Evolutionary conservation across 345 rosid species (phyloP), one percentile per base, ranked within the genome.

Genomic region (Eucalyptus tenuipes): DNA sequence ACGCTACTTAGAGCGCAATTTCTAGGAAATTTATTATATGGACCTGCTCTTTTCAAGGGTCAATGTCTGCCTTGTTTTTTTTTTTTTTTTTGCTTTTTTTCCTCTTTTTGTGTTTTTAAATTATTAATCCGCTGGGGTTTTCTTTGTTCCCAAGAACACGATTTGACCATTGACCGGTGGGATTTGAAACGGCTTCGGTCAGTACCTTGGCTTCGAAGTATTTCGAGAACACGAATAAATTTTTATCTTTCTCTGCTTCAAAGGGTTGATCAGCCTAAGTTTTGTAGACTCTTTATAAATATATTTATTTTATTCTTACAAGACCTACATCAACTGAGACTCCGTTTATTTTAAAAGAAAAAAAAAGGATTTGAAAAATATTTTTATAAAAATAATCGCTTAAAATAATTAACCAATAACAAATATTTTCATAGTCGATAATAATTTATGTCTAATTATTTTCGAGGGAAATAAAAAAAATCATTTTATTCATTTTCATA

Each of bases 61-160:
- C 80, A 8, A 68, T 68, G 25, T 71, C 82, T 37, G 25, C 47
- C 81, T 18, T 20, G 47, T 3, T 20, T 18, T 3, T 37, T 68
- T 33, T 37, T 1, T 0, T 2, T 16, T 8, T 18, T 10, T 15
- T 10, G 24, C 5, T 15, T 3, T 37, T n/a, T 7, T 4, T 0
- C n/a, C 40, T 20, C n/a, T 20, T 64, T n/a, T 13, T 64, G 10
- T 14, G 31, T 64, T 64, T 64, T n/a, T 27, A 13, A 6, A 64
- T 27, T 71, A 33, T 10, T 18, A 10, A 37, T 71, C 25, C 25
- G 14, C 10, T 5, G 25, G 5, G 82, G 14, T 37, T 18, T 18
- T 24, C 81, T 37, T 37, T 10, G 81, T 5, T 10, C 8, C 81
- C 45, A 8, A 37, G 27, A 20, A 18, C 45, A 18, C 12, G 42